Base-by-base conservation (phyloP, 2,329 filamentous ascomycete species). In the Monosporascus sp. region DNA sequence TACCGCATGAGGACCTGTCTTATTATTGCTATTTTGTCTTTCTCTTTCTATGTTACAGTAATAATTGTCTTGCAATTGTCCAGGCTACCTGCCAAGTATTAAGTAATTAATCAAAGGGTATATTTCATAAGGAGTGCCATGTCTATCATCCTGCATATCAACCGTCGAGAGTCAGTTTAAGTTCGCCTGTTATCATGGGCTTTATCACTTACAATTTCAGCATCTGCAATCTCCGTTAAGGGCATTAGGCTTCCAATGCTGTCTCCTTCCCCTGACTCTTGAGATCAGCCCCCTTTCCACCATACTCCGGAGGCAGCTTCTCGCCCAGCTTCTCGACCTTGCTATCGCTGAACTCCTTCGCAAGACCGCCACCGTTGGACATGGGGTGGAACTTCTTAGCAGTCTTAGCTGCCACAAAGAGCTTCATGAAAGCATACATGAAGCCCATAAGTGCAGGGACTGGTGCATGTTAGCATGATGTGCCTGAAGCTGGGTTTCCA, bases 401-500 rank as follows among this genome's bases (percentile, higher is more conserved):
- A 1, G 88, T 91, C 65, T 87, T 86, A 48, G 84, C 77, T 31
- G 85, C 83, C 44, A 91, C 75, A 68, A 92, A 86, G 18, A 89
- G 72, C 75, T 90, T 91, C 75, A 91, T 86, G 51, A 86, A 79
- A 20, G 77, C 75, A 68, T 88, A 91, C 67, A 91, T 81, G 79
- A 92, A 97, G 52, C 90, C 89, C 92, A 97, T 97, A 64, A 97
- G 78, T 52, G 85, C 72, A 0, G 93, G 93, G 6, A 97, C 90
- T 44, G 17, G 41, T 2, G 14, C 14, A 44, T 14, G 41, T 44
- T 24, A 44, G 20, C 41, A 44, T 14, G 31, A 44, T 24, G 11
- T 44, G 7, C 20, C 6, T 15, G 22, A 44, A 24, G 22, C 22
- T 18, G 22, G 20, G 22, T 17, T 6, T 22, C 20, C 5, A 34